phyloP scores from a whole-genome alignment of 352 stramenopile genomes.

The Globisporangium recalcitrans region DNA sequence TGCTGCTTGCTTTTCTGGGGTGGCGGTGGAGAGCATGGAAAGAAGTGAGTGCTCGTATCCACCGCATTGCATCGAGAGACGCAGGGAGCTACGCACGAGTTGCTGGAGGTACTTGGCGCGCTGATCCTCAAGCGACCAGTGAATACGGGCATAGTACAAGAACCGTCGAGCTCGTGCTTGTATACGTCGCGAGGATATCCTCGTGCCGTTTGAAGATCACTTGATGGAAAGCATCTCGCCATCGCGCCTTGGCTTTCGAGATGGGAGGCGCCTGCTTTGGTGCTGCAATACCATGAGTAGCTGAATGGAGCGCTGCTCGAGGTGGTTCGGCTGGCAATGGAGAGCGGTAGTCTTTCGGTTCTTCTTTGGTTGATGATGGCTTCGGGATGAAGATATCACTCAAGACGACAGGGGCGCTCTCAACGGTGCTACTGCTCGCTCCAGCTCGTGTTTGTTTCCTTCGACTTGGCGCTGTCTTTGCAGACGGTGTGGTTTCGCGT shows the following conservation, averaged over 20 bases:
- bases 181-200: slow-evolving; percentile 45
- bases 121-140: slow-evolving; percentile 31
- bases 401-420: background rate
- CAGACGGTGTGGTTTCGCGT: background rate
- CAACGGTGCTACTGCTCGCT: background rate
- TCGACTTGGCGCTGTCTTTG: background rate
- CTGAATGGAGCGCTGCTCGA: background rate
- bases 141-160: slow-evolving; percentile 38
- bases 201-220: slow-evolving; percentile 55
- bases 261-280: background rate
- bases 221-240: slow-evolving; percentile 35
- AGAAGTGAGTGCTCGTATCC: background rate
- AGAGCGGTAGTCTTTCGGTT: background rate
- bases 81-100: slow-evolving; percentile 28
- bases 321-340: background rate
- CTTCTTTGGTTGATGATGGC: background rate
- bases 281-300: background rate
- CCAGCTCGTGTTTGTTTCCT: background rate
- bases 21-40: background rate
- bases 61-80: background rate
- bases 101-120: slow-evolving; percentile 32
- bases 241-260: slow-evolving; percentile 20
- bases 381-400: background rate
- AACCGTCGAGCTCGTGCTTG: slow-evolving; percentile 36
- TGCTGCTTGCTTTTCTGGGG: slow-evolving; percentile 38